Evolutionary conservation across 1,284 basidiomycete species (phyloP).

Genomic region (Ceratobasidium sp.): DNA sequence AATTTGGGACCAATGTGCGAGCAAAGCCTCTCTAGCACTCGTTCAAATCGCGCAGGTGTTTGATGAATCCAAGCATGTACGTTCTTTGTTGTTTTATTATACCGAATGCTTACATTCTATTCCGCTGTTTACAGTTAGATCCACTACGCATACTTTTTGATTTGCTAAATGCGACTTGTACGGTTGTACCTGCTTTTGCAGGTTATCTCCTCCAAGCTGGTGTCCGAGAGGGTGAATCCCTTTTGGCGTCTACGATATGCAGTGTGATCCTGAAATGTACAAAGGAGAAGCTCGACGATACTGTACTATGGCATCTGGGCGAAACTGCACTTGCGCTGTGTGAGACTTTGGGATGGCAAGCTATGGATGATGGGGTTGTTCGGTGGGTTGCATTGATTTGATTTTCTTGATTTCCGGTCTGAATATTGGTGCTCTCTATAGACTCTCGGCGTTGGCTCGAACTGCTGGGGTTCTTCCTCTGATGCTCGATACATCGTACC

Average conservation of each 20-base stretch:
- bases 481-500: constrained; percentile 8
- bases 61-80: constrained; percentile 7
- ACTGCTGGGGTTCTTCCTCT: constrained; percentile 2
- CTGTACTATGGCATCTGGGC: constrained; percentile 13
- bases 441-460: constrained; percentile 3
- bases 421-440: neutral
- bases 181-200: neutral
- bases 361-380: constrained; percentile 5
- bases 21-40: constrained; percentile 7
- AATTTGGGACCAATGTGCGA: constrained; percentile 11
- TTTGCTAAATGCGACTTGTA: neutral
- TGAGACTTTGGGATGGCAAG: constrained; percentile 9
- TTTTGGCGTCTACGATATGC: constrained; percentile 12
- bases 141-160: constrained; percentile 1
- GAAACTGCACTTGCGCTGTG: constrained; percentile 11
- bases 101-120: too few species aligned
- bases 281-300: neutral
- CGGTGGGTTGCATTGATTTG: neutral
- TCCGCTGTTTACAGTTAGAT: neutral
- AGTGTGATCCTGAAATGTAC: neutral
- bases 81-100: neutral
- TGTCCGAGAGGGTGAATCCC: neutral
- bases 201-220: constrained; percentile 11
- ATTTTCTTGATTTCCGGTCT: neutral
- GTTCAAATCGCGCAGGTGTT: constrained; percentile 28